Evolutionary conservation across 1,284 basidiomycete genomes (phyloP), one percentile per base, ranked within the genome.

Genomic region (Hymenochaete sp.): DNA sequence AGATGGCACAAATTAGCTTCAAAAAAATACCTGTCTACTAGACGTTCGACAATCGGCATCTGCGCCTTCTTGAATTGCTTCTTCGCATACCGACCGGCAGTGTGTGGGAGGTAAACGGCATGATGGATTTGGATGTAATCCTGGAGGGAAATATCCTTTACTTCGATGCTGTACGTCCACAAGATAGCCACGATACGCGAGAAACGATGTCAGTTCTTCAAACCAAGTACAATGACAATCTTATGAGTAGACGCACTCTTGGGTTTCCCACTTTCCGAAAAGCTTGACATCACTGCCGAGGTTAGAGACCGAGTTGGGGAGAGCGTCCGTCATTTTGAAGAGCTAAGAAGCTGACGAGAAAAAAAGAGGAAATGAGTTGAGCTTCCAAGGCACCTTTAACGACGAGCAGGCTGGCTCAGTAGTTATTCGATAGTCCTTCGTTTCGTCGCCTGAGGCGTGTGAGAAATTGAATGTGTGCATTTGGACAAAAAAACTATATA

Each of bases 41-140:
- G 78, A 63, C 95, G 92, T 75, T 98, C 95, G 59, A 98, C 96
- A 65, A 98, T 96, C 63, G 96, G 96, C 95, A 98, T 98, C 71
- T 96, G 91, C 16, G 93, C 93, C 84, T 99, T 99, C 79, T 95
- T 96, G 85, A 99, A 99, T 70, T 97, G 93, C 78, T 98, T 98
- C 79, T 93, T 93, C 65, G 93, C 91, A 69, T 98, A 98, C 69
- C 96, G 92, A 58, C 96, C 96, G 58, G 95, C 93, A 53, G 96
- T 98, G 80, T 98, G 95, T 52, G 95, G 91, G 51, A 95, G 73
- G 74, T 93, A 98, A 65, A 98, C 93, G 51, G 93, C 86, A 68
- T 98, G 93, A 66, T 92, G 93, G 71, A 96, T 88, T 75, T 97
- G 93, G 70, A 98, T 95, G 82, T 98, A 98, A 72, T 99, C 96